These are phyloP conservation scores for Mucor circinelloides DNA, from an alignment of 371 early-diverging fungal genomes.

Conservation along the genomic window DNA sequence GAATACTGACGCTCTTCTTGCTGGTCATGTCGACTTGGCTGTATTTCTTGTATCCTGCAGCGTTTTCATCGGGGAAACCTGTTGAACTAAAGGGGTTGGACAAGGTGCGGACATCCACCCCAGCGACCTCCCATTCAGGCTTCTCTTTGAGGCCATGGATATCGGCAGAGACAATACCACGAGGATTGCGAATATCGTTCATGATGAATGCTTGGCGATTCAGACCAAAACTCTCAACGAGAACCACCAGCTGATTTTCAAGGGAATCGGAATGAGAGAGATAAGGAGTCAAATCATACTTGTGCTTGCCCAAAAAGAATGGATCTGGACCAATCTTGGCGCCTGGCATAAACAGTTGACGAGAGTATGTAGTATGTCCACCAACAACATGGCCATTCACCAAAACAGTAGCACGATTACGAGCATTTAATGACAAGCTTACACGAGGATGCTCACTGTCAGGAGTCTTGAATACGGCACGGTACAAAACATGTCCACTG, in stretches of 20 bases:
- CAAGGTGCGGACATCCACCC: conserved; percentile 70
- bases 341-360: conserved; percentile 62
- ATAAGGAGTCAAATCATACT: conserved; percentile 46
- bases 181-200: conserved; percentile 78
- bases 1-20: conserved; percentile 3
- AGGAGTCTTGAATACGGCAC: conserved; percentile 32
- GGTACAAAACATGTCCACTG: conserved; percentile 72
- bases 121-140: conserved; percentile 71
- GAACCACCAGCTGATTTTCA: conserved; percentile 61
- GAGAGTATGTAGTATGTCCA: conserved; percentile 79
- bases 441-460: conserved; percentile 22
- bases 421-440: conserved; percentile 62
- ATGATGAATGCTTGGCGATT: conserved; percentile 73
- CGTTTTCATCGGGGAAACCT: conserved; percentile 77
- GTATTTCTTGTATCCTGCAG: conserved; percentile 27
- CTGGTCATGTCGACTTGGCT: conserved; percentile 14
- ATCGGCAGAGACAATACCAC: conserved; percentile 71
- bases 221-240: conserved; percentile 82
- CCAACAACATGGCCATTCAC: conserved; percentile 73
- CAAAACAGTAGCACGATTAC: conserved; percentile 72
- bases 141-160: conserved; percentile 42
- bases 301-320: conserved; percentile 50
- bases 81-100: conserved; percentile 60
- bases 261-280: conserved; percentile 29
- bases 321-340: conserved; percentile 79